Evolutionary conservation across 148 eudicot species (phyloP).

Genomic region (Selenicereus undatus): DNA sequence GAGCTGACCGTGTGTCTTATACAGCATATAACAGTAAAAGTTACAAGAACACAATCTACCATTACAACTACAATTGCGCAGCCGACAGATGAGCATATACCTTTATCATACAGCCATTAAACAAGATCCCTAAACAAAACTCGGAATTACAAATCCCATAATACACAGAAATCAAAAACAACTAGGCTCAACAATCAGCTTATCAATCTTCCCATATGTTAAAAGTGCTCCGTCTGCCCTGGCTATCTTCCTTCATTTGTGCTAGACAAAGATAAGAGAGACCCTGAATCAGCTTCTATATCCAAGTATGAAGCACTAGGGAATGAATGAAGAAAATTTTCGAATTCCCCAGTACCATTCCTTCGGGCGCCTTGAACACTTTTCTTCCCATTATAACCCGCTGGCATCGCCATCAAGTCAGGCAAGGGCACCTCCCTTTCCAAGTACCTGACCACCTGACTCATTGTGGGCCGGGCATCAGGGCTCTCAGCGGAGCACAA

Average conservation of each 20-base stretch:
- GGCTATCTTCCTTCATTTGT: conserved; percentile 28
- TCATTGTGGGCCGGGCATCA: conserved; percentile 53
- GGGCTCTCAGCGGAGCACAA: conserved; percentile 62
- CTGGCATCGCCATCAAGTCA: conserved; percentile 35
- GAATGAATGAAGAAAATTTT: conserved; percentile 55
- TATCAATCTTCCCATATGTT: background rate
- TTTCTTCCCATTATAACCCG: conserved; percentile 36
- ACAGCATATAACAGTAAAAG: background rate
- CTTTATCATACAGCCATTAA: conserved; percentile 15
- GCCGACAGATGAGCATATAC: conserved; percentile 15
- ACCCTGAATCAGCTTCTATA: conserved; percentile 44
- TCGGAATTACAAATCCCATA: conserved; percentile 12
- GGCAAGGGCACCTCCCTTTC: conserved; percentile 67
- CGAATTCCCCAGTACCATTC: conserved; percentile 33
- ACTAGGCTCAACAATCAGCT: background rate
- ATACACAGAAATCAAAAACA: background rate
- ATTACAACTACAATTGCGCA: conserved; percentile 4
- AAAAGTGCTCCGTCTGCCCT: background rate
- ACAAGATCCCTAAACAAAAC: conserved; percentile 9
- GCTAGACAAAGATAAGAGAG: conserved; percentile 31
- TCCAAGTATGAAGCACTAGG: conserved; percentile 40
- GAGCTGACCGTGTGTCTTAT: background rate
- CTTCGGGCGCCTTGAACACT: conserved; percentile 6
- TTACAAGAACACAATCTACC: background rate
- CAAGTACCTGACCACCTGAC: conserved; percentile 68